Percentiles rank a stretch among this genome's conserved stretches.
phyloP scores from a whole-genome alignment of 768 basidiomycete species.

The Hericium erinaceus region DNA sequence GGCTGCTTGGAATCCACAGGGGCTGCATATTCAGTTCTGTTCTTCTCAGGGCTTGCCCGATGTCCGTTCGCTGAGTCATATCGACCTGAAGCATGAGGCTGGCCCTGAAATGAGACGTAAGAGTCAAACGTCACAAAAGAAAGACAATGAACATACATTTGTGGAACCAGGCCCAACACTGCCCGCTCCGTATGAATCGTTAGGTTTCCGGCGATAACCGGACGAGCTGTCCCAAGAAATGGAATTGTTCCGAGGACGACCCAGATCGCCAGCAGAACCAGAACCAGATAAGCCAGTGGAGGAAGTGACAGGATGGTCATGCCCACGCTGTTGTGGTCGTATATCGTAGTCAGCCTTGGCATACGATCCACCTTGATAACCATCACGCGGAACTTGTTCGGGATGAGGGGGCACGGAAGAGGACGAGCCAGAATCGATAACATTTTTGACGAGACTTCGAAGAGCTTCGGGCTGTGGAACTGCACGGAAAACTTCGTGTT shows the following conservation, averaged over 20 bases:
- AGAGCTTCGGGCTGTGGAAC: conserved; percentile 57
- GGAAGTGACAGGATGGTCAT: conserved; percentile 6
- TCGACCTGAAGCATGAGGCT: not conserved
- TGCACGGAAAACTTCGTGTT: conserved; percentile 64
- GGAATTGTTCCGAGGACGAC: not conserved
- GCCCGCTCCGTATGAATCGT: not conserved
- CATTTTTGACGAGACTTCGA: conserved; percentile 55
- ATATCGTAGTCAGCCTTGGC: conserved; percentile 1
- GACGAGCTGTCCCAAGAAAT: not conserved
- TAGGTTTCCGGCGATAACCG: not conserved
- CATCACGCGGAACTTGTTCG: conserved; percentile 21
- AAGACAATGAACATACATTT: not conserved
- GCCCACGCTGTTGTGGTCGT: not conserved
- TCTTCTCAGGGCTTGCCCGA: not conserved
- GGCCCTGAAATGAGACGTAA: not conserved
- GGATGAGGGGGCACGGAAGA: conserved; percentile 26
- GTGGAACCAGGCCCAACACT: not conserved
- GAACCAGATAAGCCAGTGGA: conserved; percentile 12
- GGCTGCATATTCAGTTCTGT: not conserved
- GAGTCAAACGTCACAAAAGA: not conserved
- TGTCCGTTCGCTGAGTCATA: not conserved
- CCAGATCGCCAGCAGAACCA: conserved; percentile 15
- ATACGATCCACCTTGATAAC: conserved; percentile 7
- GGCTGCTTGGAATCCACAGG: not conserved
- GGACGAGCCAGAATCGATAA: conserved; percentile 18